These are phyloP conservation scores for Saxophila tyrrhenica DNA, from an alignment of 495 filamentous ascomycete species.

Conservation along the genomic window DNA sequence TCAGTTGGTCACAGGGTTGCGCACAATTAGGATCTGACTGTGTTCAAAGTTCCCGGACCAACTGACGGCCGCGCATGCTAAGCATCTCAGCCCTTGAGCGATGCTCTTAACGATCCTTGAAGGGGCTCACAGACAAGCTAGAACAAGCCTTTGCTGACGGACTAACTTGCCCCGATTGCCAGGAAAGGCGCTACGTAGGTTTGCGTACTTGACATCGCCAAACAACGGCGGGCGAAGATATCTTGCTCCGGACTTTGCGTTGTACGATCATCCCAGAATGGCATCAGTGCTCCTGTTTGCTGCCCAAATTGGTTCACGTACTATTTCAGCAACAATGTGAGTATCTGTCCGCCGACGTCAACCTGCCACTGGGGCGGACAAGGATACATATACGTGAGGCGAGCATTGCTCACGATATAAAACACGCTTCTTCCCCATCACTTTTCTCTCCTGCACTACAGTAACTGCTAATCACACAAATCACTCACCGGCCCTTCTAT, in stretches of 20 bases:
- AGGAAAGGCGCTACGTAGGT: not conserved
- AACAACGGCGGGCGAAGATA: not conserved
- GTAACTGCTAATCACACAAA: not conserved
- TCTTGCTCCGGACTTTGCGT: not conserved
- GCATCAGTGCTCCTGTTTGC: not conserved
- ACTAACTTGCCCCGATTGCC: not conserved
- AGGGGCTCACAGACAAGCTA: not conserved
- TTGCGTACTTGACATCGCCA: not conserved
- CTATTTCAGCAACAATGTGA: not conserved
- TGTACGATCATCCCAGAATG: not conserved
- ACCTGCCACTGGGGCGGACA: no score
- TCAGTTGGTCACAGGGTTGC: no score
- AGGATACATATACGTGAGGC: no score
- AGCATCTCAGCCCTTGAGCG: not conserved
- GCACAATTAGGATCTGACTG: no score
- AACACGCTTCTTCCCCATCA: not conserved
- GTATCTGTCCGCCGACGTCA: no score
- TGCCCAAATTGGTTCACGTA: not conserved
- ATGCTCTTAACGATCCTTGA: no score
- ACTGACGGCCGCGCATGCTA: not conserved
- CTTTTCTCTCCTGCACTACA: not conserved
- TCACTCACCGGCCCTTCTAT: not conserved
- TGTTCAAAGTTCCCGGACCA: not conserved
- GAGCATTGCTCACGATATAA: no score
- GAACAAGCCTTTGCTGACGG: not conserved